Evolutionary conservation across 805 yeast species (phyloP).

Genomic region (Starmerella apis): DNA sequence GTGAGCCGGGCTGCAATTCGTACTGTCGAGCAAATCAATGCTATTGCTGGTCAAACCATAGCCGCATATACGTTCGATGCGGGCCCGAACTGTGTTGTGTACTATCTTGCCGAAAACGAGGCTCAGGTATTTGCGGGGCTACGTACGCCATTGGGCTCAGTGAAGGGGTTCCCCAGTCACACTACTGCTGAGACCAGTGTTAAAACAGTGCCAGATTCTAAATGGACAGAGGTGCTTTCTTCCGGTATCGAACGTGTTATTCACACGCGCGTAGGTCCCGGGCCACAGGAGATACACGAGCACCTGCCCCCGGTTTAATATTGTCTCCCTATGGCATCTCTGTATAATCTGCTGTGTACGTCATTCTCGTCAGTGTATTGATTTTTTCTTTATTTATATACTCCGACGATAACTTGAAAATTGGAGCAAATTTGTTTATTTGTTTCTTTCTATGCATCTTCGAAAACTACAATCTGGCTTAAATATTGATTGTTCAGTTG

Average conservation of each 20-base stretch:
- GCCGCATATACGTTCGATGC: slow-evolving; percentile 99
- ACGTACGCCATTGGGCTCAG: slow-evolving; percentile 44
- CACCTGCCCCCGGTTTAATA: slow-evolving; percentile 16
- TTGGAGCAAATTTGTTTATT: too few species aligned
- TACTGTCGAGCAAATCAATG: slow-evolving; percentile 68
- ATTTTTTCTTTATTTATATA: too few species aligned
- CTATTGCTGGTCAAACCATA: slow-evolving; percentile 46
- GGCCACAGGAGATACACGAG: slow-evolving; percentile 52
- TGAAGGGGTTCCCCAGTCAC: slow-evolving; percentile 39
- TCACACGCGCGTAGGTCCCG: slow-evolving; percentile 75
- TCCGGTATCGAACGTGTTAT: slow-evolving; percentile 76
- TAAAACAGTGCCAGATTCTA: slow-evolving; percentile 13
- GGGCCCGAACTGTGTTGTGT: slow-evolving; percentile 96
- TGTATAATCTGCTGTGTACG: too few species aligned
- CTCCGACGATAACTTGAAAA: too few species aligned
- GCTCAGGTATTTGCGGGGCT: slow-evolving; percentile 60
- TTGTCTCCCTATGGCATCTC: neutral
- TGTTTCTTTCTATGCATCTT: too few species aligned
- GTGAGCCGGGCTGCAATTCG: slow-evolving; percentile 75
- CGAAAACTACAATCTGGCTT: too few species aligned
- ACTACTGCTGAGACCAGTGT: neutral
- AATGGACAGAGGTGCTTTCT: slow-evolving; percentile 43
- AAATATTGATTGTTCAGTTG: too few species aligned
- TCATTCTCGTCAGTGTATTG: too few species aligned
- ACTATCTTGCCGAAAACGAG: slow-evolving; percentile 72